Evolutionary conservation across 176 grass and related monocot species (phyloP), one percentile per base, ranked within the genome.

Genomic region (Paspalum vaginatum): DNA sequence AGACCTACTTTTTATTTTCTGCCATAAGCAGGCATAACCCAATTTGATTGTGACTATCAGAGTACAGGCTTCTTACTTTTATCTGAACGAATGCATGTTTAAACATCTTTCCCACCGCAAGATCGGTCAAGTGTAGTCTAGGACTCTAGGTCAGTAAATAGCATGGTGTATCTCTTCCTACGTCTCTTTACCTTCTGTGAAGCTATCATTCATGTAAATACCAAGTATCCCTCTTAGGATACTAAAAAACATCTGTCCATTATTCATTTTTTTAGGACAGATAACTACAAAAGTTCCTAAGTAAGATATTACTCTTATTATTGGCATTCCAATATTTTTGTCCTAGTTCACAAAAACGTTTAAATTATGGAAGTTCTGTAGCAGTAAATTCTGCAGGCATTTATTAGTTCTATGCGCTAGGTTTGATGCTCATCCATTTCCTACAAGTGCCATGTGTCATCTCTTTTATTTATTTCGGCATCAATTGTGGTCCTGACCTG

Each of bases 401-500:
- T 74, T 70, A 80, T 11, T 61, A 75, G 41, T 22, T 15, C 5
- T 24, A 39, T 24, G 18, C 9, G 40, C 2, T 6, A 77, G n/a
- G 20, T 72, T 53, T 49, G 40, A 69, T 75, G 68, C 17, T 56
- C 40, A 21, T 62, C 18, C 0, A 5, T 67, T 24, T 74, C 41
- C 56, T 62, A 53, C 53, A 68, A 76, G 63, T 17, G 27, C 4
- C 41, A 46, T 0, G 0, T 26, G 41, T 81, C 20, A 50, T 50
- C 55, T 81, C 63, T 77, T 14, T 50, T 56, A 81, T 85, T 77
- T 76, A 72, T 77, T 77, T 51, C 42, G 2, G 6, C 17, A 66
- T 81, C 48, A 41, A 52, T 56, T 13, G 41, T 78, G 50, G 87
- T 85, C 78, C 82, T 77, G 56, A 26, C 27, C 70, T 85, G 59